Conservation (phyloP, 2,329 filamentous ascomycete genomes). For the Xylaria sp. region DNA sequence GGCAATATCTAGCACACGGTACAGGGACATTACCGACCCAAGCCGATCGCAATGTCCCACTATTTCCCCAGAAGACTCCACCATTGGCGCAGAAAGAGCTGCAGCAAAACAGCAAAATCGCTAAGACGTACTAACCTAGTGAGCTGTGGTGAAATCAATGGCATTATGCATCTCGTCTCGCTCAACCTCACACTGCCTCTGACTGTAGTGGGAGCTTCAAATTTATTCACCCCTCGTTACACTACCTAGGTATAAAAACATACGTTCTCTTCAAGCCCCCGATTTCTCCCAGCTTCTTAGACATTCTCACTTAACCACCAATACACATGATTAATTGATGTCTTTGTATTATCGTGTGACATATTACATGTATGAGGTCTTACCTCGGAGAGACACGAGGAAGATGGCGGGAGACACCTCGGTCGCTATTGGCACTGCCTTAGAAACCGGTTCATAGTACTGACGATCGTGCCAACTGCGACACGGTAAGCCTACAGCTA, state of each 20-base stretch:
- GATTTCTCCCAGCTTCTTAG: too few relatives aligned
- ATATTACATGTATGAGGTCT: not conserved
- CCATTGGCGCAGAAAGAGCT: not conserved
- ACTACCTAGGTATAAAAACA: not conserved
- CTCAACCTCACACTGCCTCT: not conserved
- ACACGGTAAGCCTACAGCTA: not conserved
- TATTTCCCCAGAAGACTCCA: slow-evolving; percentile 8
- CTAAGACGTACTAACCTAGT: not conserved
- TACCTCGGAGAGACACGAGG: not conserved
- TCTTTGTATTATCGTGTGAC: not conserved
- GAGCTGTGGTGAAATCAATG: not conserved
- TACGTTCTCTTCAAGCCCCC: not conserved
- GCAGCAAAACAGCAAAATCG: not conserved
- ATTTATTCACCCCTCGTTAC: not conserved
- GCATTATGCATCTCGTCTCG: not conserved
- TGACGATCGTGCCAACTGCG: not conserved
- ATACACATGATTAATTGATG: too few relatives aligned
- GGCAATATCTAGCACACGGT: not conserved
- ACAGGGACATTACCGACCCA: not conserved
- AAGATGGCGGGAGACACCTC: not conserved
- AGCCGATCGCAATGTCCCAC: slow-evolving; percentile 6
- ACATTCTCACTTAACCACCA: not conserved
- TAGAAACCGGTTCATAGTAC: not conserved
- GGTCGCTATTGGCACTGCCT: not conserved
- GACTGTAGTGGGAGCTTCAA: not conserved